A percentile compares a stretch with the other conserved stretches of the same genome.
These are phyloP conservation scores for Phytophthora podocarpi DNA, from an alignment of 352 stramenopile genomes.

Conservation along the genomic window DNA sequence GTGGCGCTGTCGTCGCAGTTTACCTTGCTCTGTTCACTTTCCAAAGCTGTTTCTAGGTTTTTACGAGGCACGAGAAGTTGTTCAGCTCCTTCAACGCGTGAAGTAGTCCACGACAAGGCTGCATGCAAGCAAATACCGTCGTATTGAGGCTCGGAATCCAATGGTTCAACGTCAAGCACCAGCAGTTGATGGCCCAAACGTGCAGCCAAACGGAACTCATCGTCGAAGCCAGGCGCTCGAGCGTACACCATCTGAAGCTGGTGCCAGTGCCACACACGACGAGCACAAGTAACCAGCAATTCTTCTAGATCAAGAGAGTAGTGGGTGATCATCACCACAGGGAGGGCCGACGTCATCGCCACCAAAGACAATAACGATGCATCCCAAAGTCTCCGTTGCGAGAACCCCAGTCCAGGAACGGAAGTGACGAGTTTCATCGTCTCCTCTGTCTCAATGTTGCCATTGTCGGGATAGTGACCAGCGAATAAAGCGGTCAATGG, in stretches of 20 bases:
- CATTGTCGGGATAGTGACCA: slow-evolving; percentile 10
- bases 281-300: slow-evolving; percentile 46
- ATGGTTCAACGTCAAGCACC: slow-evolving; percentile 59
- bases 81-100: slow-evolving; percentile 16
- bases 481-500: slow-evolving; percentile 19
- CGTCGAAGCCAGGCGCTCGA: slow-evolving; percentile 39
- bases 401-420: slow-evolving; percentile 43
- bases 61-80: slow-evolving; percentile 27
- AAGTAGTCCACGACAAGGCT: slow-evolving; percentile 44
- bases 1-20: too few species aligned
- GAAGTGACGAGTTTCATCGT: slow-evolving; percentile 17
- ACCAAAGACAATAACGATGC: slow-evolving; percentile 41
- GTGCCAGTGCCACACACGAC: slow-evolving; percentile 47
- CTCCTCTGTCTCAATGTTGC: slow-evolving; percentile 1
- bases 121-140: slow-evolving; percentile 16
- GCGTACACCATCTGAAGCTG: slow-evolving; percentile 51
- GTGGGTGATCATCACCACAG: slow-evolving; percentile 48
- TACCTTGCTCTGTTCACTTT: neutral
- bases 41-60: neutral
- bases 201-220: slow-evolving; percentile 40
- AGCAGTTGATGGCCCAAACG: slow-evolving; percentile 56
- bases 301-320: slow-evolving; percentile 48
- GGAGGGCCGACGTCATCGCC: slow-evolving; percentile 26
- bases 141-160: slow-evolving; percentile 30
- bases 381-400: slow-evolving; percentile 48